Conservation (phyloP, 192 early-diverging fungal genomes). For the Paraglomus occultum region DNA sequence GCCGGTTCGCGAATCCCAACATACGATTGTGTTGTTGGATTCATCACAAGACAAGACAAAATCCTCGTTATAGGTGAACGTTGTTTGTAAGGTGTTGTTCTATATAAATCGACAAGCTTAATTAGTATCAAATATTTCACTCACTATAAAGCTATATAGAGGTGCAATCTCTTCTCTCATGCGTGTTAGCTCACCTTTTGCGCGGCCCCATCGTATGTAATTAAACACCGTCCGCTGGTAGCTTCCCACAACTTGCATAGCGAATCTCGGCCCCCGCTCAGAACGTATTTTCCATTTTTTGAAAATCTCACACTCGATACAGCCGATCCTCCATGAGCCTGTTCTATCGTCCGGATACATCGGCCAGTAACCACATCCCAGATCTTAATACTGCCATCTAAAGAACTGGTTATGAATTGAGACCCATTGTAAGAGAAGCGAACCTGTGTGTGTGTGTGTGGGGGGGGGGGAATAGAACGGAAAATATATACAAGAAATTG, state of each 20-base stretch:
- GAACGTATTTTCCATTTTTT: conserved; percentile 68
- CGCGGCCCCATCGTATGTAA: conserved; percentile 68
- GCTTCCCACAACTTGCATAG: conserved; percentile 80
- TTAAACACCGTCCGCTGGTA: conserved; percentile 64
- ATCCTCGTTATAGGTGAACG: conserved; percentile 69
- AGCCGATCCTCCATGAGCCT: conserved; percentile 73
- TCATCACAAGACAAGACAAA: conserved; percentile 72
- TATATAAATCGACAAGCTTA: conserved; percentile 14
- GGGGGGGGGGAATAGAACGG: no score
- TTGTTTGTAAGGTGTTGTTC: conserved; percentile 38
- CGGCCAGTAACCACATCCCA: conserved; percentile 81
- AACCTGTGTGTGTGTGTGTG: conserved; percentile 55
- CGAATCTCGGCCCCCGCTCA: conserved; percentile 81
- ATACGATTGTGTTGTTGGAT: conserved; percentile 54
- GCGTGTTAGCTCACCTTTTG: conserved; percentile 40
- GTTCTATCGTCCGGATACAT: conserved; percentile 70
- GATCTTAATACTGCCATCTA: conserved; percentile 84
- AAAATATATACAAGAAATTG: conserved; percentile 10
- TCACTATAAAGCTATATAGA: background rate
- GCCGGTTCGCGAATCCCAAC: conserved; percentile 74
- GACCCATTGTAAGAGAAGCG: conserved; percentile 63
- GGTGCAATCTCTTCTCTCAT: no score
- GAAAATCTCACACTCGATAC: conserved; percentile 78
- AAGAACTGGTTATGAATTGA: conserved; percentile 71
- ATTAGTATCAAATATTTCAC: background rate